Evolutionary conservation across 345 rosid genomes (phyloP), one percentile per base, ranked within the genome.

Genomic region (Crucihimalaya himalaica): DNA sequence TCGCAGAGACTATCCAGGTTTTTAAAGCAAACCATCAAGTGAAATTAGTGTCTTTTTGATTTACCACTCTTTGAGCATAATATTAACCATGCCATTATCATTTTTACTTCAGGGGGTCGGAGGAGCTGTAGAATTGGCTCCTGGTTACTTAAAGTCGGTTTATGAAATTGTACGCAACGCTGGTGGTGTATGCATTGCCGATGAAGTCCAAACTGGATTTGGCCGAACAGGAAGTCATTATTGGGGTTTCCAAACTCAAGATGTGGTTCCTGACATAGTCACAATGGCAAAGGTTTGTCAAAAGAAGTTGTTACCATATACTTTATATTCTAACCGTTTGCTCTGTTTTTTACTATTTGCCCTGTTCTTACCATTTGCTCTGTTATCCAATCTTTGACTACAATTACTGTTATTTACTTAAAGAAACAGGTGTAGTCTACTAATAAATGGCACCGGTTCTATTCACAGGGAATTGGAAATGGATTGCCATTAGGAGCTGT

Each of bases 401-500:
- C 23, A 11, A 27, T 27, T 10, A 12, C 13, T 51, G 23, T 9
- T 51, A 28, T 20, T 51, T 28, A 28, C 23, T n/a, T 27, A 5
- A 12, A 5, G 16, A 46, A 64, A 15, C 63, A 1, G 3, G 27
- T 39, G 40, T 53, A 32, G n/a, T 25, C 31, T 47, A 23, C 51
- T 63, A 25, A 60, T 5, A 69, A 28, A 6, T 6, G 28, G 31
- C 39, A 23, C 0, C 4, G 2, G 0, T 56, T 37, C 0, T 21
- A 9, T 34, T 4, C 20, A 27, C 50, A 92, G 97, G 99, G 98
- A 12, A 95, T 92, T 23, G 97, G 99, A 68, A 95, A 92, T 59
- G 97, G 97, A 63, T 86, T 95, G 74, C 99, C 99, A 31, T 78
- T 95, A 66, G 98, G 96, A 66, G 98, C 98, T 9, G 98, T 92